Evolutionary conservation across 805 yeast species (phyloP).

Genomic region (Kurtzmaniella cleridarum): DNA sequence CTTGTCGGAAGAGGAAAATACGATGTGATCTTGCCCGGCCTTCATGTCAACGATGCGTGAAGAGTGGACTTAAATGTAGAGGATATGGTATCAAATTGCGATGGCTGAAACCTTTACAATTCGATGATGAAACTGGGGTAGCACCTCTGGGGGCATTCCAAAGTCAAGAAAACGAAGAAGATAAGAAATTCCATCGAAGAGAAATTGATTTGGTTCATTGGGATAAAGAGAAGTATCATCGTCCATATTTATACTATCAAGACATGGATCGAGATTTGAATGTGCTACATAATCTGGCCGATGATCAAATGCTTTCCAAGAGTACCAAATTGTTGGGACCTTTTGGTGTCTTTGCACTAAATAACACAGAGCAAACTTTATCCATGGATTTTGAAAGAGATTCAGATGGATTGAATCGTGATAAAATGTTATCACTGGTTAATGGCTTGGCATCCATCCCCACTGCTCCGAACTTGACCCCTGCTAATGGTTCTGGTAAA

Average conservation of each 20-base stretch:
- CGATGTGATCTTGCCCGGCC: conserved; percentile 77
- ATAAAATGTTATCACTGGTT: background rate
- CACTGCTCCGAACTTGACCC: background rate
- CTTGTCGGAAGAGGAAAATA: conserved; percentile 76
- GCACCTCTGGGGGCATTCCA: conserved; percentile 27
- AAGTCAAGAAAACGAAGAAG: conserved; percentile 12
- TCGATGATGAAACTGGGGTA: conserved; percentile 20
- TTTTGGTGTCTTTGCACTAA: conserved; percentile 62
- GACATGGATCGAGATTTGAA: conserved; percentile 74
- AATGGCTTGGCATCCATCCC: background rate
- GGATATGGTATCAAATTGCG: conserved; percentile 79
- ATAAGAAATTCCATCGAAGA: conserved; percentile 52
- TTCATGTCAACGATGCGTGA: conserved; percentile 62
- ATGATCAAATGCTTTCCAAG: conserved; percentile 18
- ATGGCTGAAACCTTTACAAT: conserved; percentile 58
- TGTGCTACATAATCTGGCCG: conserved; percentile 43
- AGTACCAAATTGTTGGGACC: conserved; percentile 62
- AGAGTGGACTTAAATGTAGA: conserved; percentile 63
- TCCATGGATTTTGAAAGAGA: too few relatives aligned
- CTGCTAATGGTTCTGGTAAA: background rate
- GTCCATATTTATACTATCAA: conserved; percentile 63
- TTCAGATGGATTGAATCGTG: too few relatives aligned
- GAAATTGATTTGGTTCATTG: conserved; percentile 71
- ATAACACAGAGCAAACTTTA: too few relatives aligned
- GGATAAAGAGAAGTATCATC: conserved; percentile 42